Evolutionary conservation across 1,284 basidiomycete genomes (phyloP).

Genomic region (Puccinia novopanici): DNA sequence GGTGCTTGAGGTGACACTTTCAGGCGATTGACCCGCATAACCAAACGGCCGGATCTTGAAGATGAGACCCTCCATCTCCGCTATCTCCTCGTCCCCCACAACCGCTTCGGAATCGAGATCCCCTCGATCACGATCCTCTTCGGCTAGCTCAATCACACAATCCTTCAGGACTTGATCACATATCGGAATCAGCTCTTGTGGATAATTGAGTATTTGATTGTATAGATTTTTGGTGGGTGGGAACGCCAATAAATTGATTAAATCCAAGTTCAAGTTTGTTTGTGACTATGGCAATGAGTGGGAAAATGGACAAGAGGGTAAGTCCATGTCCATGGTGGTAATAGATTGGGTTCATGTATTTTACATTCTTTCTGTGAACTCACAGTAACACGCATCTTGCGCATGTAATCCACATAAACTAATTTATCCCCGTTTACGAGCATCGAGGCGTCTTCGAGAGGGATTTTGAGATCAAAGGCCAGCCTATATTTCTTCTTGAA

Average conservation of each 20-base stretch:
- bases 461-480: conserved; percentile 66
- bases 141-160: conserved; percentile 58
- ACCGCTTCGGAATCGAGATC: not conserved
- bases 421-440: conserved; percentile 57
- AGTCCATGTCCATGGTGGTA: not conserved
- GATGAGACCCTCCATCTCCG: conserved; percentile 37
- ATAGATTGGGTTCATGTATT: not conserved
- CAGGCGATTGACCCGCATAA: conserved; percentile 60
- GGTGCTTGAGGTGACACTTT: conserved; percentile 47
- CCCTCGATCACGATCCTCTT: conserved; percentile 46
- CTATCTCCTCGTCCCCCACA: conserved; percentile 27
- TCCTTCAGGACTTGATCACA: conserved; percentile 97
- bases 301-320: not conserved
- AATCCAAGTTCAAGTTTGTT: conserved; percentile 87
- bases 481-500: conserved; percentile 93
- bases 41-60: conserved; percentile 89
- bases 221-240: conserved; percentile 73
- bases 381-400: conserved; percentile 78
- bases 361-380: not conserved
- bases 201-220: conserved; percentile 74
- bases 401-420: conserved; percentile 79
- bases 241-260: conserved; percentile 83
- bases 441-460: conserved; percentile 32
- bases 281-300: conserved; percentile 64
- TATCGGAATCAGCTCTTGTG: conserved; percentile 92